Conservation (phyloP, 192 early-diverging fungal species). For the Podila epicladia region DNA sequence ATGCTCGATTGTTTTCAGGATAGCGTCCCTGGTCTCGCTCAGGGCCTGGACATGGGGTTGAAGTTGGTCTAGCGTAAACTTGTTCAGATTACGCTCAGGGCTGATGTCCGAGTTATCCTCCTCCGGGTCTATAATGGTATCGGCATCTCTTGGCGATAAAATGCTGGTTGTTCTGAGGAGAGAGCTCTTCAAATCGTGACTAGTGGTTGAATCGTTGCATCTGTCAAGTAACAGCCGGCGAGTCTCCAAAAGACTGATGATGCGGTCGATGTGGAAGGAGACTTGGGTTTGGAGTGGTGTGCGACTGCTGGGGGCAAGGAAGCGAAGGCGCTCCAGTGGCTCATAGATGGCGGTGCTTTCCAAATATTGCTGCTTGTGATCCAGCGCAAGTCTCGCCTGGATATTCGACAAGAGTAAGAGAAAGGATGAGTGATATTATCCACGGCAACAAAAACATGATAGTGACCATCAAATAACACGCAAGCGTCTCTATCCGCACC, state of each 20-base stretch:
- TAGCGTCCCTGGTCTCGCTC: slow-evolving; percentile 3
- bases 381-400: slow-evolving; percentile 25
- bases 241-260: slow-evolving; percentile 32
- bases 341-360: slow-evolving; percentile 28
- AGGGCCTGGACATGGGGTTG: slow-evolving; percentile 27
- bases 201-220: neutral
- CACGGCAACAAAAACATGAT: neutral
- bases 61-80: slow-evolving; percentile 15
- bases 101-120: neutral
- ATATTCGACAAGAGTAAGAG: neutral
- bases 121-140: neutral
- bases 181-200: neutral
- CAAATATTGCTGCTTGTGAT: slow-evolving; percentile 27
- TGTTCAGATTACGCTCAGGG: slow-evolving; percentile 14
- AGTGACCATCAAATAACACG: neutral
- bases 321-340: slow-evolving; percentile 32
- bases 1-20: slow-evolving; percentile 16
- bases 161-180: neutral
- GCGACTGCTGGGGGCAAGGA: slow-evolving; percentile 28
- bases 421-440: no score
- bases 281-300: slow-evolving; percentile 21
- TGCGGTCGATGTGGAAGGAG: slow-evolving; percentile 22
- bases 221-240: neutral
- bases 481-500: slow-evolving; percentile 7
- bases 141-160: neutral